Evolutionary conservation across 2,329 filamentous ascomycete species (phyloP), one percentile per base, ranked within the genome.

Genomic region (Fusarium sacchari): DNA sequence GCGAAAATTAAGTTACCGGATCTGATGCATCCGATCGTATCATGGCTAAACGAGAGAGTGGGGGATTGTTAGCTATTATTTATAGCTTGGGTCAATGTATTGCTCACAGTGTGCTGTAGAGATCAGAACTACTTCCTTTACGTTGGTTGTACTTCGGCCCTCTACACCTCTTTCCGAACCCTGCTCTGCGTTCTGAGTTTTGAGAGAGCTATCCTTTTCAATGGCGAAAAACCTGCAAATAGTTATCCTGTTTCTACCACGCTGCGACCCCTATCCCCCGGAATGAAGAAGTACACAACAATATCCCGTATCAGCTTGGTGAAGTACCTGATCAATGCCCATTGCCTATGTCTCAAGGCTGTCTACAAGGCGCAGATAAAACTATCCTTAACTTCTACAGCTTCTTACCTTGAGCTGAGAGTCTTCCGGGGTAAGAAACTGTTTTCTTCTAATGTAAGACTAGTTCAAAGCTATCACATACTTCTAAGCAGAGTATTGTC

Each of bases 11-110:
- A 11, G 13, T 10, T 22, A 13, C 24, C 18, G 13, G 43, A 22
- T 46, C 13, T 28, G 6, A 5, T 0, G 14, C 8, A 46, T 46
- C 43, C 24, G 18, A 28, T 22, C 13, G 0, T 46, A 15, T 8
- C 9, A 28, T 22, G 18, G 24, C 43, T 7, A 6, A 20, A 46
- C 28, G 2, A 12, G n/a, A 12, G 40, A 24, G 7, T 14, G 40
- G 1, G 6, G n/a, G 7, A 11, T 10, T 24, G 11, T 17, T 12
- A 5, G n/a, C 14, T 17, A 1, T 24, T 12, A 43, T 24, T 1
- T 6, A 43, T 12, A 5, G 1, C 6, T 17, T 24, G 9, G 6
- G 17, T 11, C 11, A 2, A 24, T 11, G 5, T 1, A 24, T 5
- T 11, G 0, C n/a, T 17, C n/a, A 11, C 22, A 15, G 8, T 42